Conservation (phyloP, 23 red algal genomes). For the Chondrus crispus region DNA sequence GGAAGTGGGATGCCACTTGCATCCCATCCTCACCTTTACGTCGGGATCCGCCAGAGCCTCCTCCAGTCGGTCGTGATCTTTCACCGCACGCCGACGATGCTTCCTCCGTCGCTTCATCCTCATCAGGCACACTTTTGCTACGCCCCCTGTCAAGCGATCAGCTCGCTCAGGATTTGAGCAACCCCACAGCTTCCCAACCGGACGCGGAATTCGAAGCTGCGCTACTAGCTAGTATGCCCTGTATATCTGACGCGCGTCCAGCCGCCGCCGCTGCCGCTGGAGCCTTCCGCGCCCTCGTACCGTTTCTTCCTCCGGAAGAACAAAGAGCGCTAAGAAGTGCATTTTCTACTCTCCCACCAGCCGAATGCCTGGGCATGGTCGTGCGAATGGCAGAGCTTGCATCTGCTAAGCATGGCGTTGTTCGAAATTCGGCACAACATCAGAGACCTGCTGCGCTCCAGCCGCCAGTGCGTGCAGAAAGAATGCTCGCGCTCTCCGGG, state of each 20-base stretch:
- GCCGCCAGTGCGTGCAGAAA: no score
- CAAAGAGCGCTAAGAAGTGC: not conserved
- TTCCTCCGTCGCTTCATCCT: not conserved
- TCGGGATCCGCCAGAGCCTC: not conserved
- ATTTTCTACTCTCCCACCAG: not conserved
- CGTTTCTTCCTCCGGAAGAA: conserved; percentile 18
- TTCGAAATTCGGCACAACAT: no score
- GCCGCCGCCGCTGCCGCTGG: conserved; percentile 18
- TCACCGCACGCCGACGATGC: not conserved
- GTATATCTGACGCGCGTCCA: not conserved
- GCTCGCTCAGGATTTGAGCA: not conserved
- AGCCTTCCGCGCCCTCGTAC: conserved; percentile 38
- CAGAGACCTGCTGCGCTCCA: no score
- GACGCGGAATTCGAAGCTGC: not conserved
- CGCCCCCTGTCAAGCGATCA: not conserved
- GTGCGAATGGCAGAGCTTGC: conserved; percentile 28
- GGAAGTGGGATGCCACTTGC: conserved; percentile 51
- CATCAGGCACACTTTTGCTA: not conserved
- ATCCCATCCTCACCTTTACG: not conserved
- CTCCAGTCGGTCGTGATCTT: no score
- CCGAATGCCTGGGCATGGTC: conserved; percentile 29
- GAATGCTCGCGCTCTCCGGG: not conserved
- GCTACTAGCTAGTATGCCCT: not conserved
- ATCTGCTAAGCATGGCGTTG: no score
- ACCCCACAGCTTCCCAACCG: not conserved